Evolutionary conservation across 2,329 filamentous ascomycete species (phyloP), one percentile per base, ranked within the genome.

Genomic region (Penicillium brevicompactum): DNA sequence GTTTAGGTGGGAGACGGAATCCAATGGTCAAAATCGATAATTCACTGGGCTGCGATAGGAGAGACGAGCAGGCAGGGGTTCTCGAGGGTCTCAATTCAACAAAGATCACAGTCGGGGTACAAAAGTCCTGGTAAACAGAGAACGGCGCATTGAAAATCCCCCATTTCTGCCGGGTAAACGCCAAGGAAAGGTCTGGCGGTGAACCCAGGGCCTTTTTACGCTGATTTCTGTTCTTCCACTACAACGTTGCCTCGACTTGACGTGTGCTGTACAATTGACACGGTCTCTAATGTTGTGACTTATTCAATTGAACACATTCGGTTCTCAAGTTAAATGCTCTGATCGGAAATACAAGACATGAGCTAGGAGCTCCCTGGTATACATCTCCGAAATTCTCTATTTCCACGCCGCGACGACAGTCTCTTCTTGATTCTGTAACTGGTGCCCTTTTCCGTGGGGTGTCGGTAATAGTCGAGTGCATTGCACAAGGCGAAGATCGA

Each of bases 401-500:
- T 50, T 34, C 22, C 62, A 67, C 79, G 82, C 82, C 80, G 70
- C 75, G 80, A 78, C 81, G 75, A 83, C 81, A 81, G 80, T 70
- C 72, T 70, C 68, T 63, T 61, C 65, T 67, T 41, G 73, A 73
- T 75, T 73, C 79, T 83, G 82, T 84, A 84, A 84, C 82, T 84
- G 82, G 80, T 76, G 73, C 72, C 74, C 71, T 71, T 73, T 76
- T 70, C 82, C 76, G 82, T 91, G 87, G 87, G 82, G 80, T 84
- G 84, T 91, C 90, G 89, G 91, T 94, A 77, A 60, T 71, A 71
- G 74, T 76, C 72, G 68, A 89, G 81, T 82, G 83, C 83, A 87
- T 58, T 82, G 76, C 67, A 71, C 74, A 75, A 84, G 90, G 91
- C 92, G 88, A 81, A 96, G 84, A 96, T 76, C 74, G 84, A 84